Evolutionary conservation across 2,329 filamentous ascomycete genomes (phyloP).

Genomic region (Phialemoniopsis sp.): DNA sequence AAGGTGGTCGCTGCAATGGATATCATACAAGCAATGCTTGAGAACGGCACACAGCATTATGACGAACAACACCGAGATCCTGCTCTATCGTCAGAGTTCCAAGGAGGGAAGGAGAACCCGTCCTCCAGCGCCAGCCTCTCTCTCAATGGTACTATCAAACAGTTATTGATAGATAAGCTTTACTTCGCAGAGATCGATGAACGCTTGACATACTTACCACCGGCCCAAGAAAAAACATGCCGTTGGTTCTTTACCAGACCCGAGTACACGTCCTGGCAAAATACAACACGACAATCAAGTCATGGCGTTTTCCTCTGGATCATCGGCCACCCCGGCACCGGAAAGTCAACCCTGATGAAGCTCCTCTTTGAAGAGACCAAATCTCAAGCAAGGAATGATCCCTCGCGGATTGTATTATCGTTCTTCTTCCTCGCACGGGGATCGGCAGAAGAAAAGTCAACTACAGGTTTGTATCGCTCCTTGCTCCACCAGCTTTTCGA

Average conservation of each 20-base stretch:
- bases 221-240: conserved; percentile 1
- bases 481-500: conserved; percentile 2
- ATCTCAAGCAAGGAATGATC: neutral
- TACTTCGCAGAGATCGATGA: neutral
- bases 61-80: neutral
- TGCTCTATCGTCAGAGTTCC: neutral
- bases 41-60: neutral
- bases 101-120: no score
- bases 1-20: conserved; percentile 18
- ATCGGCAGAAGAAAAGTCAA: neutral
- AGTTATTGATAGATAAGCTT: neutral
- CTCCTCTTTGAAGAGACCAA: neutral
- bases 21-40: no score
- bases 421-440: conserved; percentile 4
- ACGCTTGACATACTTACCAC: neutral
- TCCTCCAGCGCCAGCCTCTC: no score
- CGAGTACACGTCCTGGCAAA: conserved; percentile 1
- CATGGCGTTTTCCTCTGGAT: conserved; percentile 5
- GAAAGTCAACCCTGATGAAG: conserved; percentile 11
- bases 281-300: neutral
- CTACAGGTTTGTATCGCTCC: conserved; percentile 3
- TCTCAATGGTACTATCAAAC: neutral
- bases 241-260: conserved; percentile 3
- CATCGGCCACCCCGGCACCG: conserved; percentile 9
- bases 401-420: neutral